A percentile compares a stretch with the other conserved stretches of the same genome.
Conservation (phyloP, 164 flowering plant genomes). For the Saururus chinensis region DNA sequence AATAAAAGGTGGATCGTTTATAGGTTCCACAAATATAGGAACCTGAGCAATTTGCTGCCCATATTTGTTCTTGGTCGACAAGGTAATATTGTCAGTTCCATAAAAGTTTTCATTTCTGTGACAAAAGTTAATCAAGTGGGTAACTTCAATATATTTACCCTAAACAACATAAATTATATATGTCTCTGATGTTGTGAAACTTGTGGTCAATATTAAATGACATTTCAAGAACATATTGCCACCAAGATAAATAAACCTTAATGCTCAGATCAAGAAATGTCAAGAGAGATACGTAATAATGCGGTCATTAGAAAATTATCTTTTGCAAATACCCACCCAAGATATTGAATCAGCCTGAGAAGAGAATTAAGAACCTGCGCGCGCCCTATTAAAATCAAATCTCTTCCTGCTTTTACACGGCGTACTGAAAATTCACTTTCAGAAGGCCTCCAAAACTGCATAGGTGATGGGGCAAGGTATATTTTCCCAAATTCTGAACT, state of each 20-base stretch:
- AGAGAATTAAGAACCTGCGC: conserved; percentile 59
- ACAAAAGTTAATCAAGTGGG: not conserved
- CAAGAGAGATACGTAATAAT: not conserved
- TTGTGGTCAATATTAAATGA: too few relatives aligned
- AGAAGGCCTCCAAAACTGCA: conserved; percentile 58
- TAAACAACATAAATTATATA: not conserved
- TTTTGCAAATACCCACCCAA: conserved; percentile 43
- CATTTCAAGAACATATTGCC: too few relatives aligned
- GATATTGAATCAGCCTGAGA: conserved; percentile 75
- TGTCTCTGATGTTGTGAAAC: too few relatives aligned
- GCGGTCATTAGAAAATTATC: not conserved
- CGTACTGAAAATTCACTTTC: conserved; percentile 33
- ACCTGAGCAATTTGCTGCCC: conserved; percentile 44
- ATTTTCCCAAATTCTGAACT: conserved; percentile 49
- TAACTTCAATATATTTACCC: not conserved
- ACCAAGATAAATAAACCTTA: too few relatives aligned
- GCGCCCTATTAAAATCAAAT: conserved; percentile 47
- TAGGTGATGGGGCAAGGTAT: conserved; percentile 51
- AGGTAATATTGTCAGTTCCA: conserved; percentile 51
- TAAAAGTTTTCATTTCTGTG: conserved; percentile 65
- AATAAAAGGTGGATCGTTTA: conserved; percentile 85
- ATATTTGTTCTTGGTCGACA: conserved; percentile 56
- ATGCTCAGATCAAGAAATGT: too few relatives aligned
- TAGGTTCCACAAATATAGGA: conserved; percentile 64
- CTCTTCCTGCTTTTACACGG: conserved; percentile 23